Evolutionary conservation across 192 early-diverging fungal species (phyloP), one percentile per base, ranked within the genome.

Genomic region (Coemansia sp.): DNA sequence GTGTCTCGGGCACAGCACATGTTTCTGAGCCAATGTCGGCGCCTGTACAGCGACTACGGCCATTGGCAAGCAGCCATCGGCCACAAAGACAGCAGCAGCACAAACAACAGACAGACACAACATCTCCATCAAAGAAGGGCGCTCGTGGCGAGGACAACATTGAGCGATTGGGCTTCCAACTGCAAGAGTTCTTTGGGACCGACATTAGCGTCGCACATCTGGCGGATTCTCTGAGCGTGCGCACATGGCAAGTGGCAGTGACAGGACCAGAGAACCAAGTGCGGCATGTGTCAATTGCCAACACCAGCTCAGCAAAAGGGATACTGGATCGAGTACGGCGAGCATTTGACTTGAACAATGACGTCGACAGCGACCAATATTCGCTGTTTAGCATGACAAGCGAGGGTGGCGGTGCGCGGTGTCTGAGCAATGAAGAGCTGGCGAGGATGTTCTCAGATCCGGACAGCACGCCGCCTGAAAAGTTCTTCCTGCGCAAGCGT

Each of bases 271-370:
- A 90, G 51, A 87, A 90, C 36, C 88, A 95, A 65, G 85, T 84
- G 6, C 88, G 92, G 51, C 88, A 90, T 24, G 92, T 97, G 30
- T 84, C 92, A 51, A 88, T 96, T 22, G 85, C 87, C 30, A 85
- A 87, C 64, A 76, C 88, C 8, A 87, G 75, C 53, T 91, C 92
- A 29, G 90, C 91, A 1, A 66, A 68, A 24, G 76, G 83, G 23
- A 89, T 97, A 20, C 82, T 94, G 65, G 77, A 84, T 50, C 84
- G 82, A 36, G 87, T 97, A 4, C 74, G 93, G 50, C 84, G 86
- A 64, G 94, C 94, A 57, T 97, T 97, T 77, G 88, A 91, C 36
- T 87, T 97, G 46, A 72, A 82, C 54, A 85, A 84, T 27, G 87
- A 88, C n/a, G 79, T 76, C 57, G 79, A 82, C 33, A 63, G 69